phyloP scores from a whole-genome alignment of 805 yeast species.

The Ogataea saltuana region DNA sequence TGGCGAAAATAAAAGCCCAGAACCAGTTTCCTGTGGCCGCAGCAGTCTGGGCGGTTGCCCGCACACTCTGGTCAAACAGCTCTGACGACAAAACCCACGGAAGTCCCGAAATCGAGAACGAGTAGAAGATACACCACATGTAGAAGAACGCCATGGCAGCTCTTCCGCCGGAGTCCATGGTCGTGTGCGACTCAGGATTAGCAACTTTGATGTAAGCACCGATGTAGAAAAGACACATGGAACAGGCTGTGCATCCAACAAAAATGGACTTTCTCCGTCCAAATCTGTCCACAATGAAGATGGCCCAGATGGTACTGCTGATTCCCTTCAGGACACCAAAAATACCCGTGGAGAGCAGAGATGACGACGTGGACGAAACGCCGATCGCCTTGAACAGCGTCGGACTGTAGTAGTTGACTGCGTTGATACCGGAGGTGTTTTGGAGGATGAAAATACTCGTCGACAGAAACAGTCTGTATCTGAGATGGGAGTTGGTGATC shows the following conservation, averaged over 20 bases:
- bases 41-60: conserved; percentile 5
- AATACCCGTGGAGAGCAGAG: conserved; percentile 32
- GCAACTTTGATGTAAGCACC: conserved; percentile 8
- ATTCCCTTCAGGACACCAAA: conserved; percentile 9
- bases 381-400: conserved; percentile 48
- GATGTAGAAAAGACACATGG: conserved; percentile 9
- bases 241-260: conserved; percentile 4
- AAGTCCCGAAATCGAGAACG: conserved; percentile 5
- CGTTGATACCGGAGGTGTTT: conserved; percentile 44
- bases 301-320: conserved; percentile 4
- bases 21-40: conserved; percentile 8
- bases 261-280: conserved; percentile 8
- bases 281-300: conserved; percentile 4
- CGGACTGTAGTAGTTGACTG: conserved; percentile 49
- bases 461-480: conserved; percentile 19
- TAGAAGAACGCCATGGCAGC: conserved; percentile 10
- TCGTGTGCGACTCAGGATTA: background rate
- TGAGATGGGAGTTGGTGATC: conserved; percentile 26
- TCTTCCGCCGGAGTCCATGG: conserved; percentile 4
- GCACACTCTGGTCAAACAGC: conserved; percentile 7
- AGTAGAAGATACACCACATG: conserved; percentile 6
- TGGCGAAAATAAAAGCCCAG: conserved; percentile 9
- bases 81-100: conserved; percentile 9
- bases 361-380: conserved; percentile 6
- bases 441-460: conserved; percentile 27